A percentile compares a stretch with the other conserved stretches of the same genome.
phyloP scores from a whole-genome alignment of 805 yeast species.

The Wickerhamomyces bisporus region DNA sequence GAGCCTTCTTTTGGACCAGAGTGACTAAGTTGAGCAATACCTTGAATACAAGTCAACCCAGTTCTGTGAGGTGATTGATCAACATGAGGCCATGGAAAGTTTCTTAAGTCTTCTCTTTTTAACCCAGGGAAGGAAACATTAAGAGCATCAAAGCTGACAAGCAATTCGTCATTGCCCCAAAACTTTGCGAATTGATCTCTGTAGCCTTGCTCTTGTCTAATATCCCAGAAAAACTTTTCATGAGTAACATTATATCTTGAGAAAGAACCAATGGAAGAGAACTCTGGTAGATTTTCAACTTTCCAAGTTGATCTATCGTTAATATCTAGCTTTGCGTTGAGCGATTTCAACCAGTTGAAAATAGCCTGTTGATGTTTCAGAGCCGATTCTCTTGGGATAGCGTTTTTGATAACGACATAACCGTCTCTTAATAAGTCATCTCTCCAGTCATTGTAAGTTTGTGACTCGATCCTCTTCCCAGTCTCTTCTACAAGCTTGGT shows the following conservation, averaged over 20 bases:
- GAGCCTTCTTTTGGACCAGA: slow-evolving; percentile 28
- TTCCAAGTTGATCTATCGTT: slow-evolving; percentile 26
- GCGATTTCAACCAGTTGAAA: slow-evolving; percentile 21
- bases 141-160: slow-evolving; percentile 30
- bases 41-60: slow-evolving; percentile 29
- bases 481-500: slow-evolving; percentile 10
- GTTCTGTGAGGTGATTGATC: slow-evolving; percentile 29
- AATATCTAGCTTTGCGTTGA: slow-evolving; percentile 20
- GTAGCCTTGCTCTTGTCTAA: slow-evolving; percentile 26
- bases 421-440: slow-evolving; percentile 26
- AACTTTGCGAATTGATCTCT: slow-evolving; percentile 23
- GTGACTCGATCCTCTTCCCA: slow-evolving; percentile 6
- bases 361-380: slow-evolving; percentile 17
- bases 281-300: slow-evolving; percentile 25
- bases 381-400: slow-evolving; percentile 23
- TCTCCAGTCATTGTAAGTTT: slow-evolving; percentile 24
- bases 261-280: slow-evolving; percentile 13
- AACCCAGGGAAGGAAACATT: slow-evolving; percentile 26
- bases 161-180: slow-evolving; percentile 29
- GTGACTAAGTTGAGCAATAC: slow-evolving; percentile 26
- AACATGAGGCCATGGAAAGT: slow-evolving; percentile 28
- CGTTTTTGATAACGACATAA: slow-evolving; percentile 28
- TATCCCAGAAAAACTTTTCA: slow-evolving; percentile 31
- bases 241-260: slow-evolving; percentile 22
- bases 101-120: slow-evolving; percentile 8